Evolutionary conservation across 768 basidiomycete genomes (phyloP).

Genomic region (Hericium erinaceus): DNA sequence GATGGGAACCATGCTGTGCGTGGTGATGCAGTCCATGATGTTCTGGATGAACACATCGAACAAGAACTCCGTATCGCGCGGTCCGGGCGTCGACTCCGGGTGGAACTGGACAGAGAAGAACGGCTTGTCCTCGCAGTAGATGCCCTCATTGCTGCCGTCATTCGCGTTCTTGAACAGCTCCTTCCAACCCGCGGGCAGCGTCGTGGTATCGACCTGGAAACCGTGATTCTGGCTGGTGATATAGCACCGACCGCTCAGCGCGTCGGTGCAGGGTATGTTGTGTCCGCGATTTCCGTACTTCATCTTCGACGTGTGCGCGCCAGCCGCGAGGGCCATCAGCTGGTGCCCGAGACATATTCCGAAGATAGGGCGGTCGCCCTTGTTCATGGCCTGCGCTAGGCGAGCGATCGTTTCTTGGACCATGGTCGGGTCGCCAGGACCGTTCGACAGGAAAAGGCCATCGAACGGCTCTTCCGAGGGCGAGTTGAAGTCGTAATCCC

Average conservation of each 20-base stretch:
- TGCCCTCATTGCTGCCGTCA: constrained; percentile 95
- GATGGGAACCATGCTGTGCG: constrained; percentile 46
- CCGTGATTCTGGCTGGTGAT: constrained; percentile 99
- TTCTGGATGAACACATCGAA: constrained; percentile 96
- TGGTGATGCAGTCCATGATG: constrained; percentile 62
- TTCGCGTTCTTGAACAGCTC: constrained; percentile 96
- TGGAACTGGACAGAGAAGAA: constrained; percentile 99
- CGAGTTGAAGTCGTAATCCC: constrained; percentile 84
- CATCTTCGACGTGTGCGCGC: constrained; percentile 95
- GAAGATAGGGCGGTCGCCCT: constrained; percentile 80
- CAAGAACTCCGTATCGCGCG: constrained; percentile 96
- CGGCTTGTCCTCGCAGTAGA: constrained; percentile 86
- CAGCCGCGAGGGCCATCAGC: constrained; percentile 88
- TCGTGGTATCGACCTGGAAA: constrained; percentile 79
- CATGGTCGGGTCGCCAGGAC: constrained; percentile 92
- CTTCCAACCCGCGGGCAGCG: constrained; percentile 81
- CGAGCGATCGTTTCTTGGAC: constrained; percentile 62
- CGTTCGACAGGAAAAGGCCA: constrained; percentile 95
- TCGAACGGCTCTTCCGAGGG: constrained; percentile 77
- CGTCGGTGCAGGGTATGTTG: constrained; percentile 95
- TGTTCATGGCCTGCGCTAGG: constrained; percentile 57
- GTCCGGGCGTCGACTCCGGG: constrained; percentile 94
- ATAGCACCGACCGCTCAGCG: constrained; percentile 91
- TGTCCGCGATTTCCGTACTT: constrained; percentile 99
- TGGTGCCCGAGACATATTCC: constrained; percentile 99